Evolutionary conservation across 495 filamentous ascomycete species (phyloP).

Genomic region (Zalerion maritima): DNA sequence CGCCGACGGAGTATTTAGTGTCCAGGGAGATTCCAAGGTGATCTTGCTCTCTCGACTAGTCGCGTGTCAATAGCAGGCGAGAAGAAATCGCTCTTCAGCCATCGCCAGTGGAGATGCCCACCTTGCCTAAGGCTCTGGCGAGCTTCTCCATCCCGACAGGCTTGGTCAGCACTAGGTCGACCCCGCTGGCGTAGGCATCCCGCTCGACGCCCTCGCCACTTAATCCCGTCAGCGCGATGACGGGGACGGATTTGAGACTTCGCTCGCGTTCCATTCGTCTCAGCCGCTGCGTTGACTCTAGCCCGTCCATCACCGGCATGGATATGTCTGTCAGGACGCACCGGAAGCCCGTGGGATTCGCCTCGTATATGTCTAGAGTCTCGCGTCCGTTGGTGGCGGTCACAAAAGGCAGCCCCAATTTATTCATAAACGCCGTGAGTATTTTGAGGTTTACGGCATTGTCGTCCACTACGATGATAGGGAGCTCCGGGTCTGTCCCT

Average conservation of each 20-base stretch:
- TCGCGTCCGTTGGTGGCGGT: constrained; percentile 44
- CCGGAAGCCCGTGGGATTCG: constrained; percentile 15
- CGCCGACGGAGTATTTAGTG: too few species aligned
- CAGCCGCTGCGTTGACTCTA: constrained; percentile 48
- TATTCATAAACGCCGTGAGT: constrained; percentile 39
- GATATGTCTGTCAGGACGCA: constrained; percentile 46
- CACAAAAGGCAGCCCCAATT: constrained; percentile 32
- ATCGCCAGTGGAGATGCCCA: too few species aligned
- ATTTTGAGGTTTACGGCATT: constrained; percentile 29
- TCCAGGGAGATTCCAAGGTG: too few species aligned
- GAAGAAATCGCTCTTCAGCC: too few species aligned
- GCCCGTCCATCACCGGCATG: constrained; percentile 61
- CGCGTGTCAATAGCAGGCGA: too few species aligned
- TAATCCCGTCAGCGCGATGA: constrained; percentile 60
- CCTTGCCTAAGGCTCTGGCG: constrained; percentile 10
- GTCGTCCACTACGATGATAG: constrained; percentile 34
- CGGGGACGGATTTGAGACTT: constrained; percentile 12
- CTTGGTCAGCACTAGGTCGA: constrained; percentile 63
- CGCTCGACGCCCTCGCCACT: constrained; percentile 46
- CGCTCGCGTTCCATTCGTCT: constrained; percentile 36
- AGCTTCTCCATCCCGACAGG: constrained; percentile 38
- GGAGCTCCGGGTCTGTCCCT: constrained; percentile 3
- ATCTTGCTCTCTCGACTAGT: too few species aligned
- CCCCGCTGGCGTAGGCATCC: constrained; percentile 50
- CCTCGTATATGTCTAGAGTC: constrained; percentile 37